Evolutionary conservation across 2,329 filamentous ascomycete genomes (phyloP).

Genomic region (Trichoderma harzianum): DNA sequence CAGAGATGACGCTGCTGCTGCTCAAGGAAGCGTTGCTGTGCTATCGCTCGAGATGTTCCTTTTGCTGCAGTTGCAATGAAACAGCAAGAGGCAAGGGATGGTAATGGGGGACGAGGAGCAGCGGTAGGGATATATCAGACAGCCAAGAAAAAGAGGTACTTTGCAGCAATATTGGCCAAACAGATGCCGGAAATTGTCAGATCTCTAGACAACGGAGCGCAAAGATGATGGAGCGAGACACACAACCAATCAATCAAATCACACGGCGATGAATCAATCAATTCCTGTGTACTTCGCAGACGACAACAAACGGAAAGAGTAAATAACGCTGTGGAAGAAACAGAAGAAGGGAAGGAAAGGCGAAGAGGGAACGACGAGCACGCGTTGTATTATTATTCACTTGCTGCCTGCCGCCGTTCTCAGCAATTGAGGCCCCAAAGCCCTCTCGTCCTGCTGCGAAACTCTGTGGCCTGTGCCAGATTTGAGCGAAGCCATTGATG

Average conservation of each 20-base stretch:
- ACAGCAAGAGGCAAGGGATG: neutral
- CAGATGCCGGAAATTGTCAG: conserved; percentile 9
- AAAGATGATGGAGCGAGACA: conserved; percentile 1
- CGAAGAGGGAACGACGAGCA: neutral
- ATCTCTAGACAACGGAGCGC: conserved; percentile 1
- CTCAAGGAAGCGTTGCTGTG: neutral
- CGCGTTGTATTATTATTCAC: neutral
- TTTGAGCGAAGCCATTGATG: neutral
- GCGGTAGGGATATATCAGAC: conserved; percentile 5
- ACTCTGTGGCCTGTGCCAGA: neutral
- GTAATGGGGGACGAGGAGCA: neutral
- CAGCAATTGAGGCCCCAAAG: neutral
- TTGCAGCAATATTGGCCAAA: conserved; percentile 11
- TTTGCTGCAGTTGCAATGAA: neutral
- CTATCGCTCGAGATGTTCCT: neutral
- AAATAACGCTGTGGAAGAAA: conserved; percentile 13
- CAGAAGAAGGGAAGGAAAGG: neutral
- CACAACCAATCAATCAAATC: conserved; percentile 18
- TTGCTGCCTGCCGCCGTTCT: neutral
- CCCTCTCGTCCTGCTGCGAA: neutral
- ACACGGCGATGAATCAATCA: conserved; percentile 5
- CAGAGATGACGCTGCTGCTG: neutral
- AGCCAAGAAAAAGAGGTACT: neutral
- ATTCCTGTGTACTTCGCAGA: conserved; percentile 16
- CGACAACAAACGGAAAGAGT: conserved; percentile 1